Conservation (phyloP, 768 basidiomycete species). For the Suillus alpinus region DNA sequence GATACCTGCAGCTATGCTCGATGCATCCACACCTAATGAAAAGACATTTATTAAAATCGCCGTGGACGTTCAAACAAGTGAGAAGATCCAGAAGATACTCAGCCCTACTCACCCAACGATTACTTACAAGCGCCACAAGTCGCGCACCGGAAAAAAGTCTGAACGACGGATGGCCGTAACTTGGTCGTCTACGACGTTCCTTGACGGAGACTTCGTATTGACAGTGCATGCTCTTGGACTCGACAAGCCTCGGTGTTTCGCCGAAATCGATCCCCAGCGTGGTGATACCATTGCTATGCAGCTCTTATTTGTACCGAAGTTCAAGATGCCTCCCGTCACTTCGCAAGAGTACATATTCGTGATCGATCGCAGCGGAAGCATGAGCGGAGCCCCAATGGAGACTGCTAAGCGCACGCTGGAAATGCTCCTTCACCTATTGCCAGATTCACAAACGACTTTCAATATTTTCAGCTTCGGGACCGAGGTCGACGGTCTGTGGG, state of each 20-base stretch:
- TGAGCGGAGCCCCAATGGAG: conserved; percentile 40
- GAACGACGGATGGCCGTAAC: conserved; percentile 39
- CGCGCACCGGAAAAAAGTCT: conserved; percentile 33
- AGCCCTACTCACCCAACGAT: conserved; percentile 46
- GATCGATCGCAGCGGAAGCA: conserved; percentile 58
- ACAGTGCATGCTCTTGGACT: conserved; percentile 46
- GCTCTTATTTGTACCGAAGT: conserved; percentile 53
- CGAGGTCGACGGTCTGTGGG: conserved; percentile 32
- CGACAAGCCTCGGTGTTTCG: conserved; percentile 56
- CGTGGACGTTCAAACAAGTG: conserved; percentile 49
- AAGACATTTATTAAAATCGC: conserved; percentile 39
- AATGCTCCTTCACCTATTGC: conserved; percentile 50
- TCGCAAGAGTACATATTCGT: conserved; percentile 61
- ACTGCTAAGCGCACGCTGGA: conserved; percentile 46
- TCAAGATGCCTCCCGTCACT: conserved; percentile 38
- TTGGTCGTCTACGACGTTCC: conserved; percentile 40
- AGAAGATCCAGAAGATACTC: conserved; percentile 35
- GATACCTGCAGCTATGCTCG: conserved; percentile 36
- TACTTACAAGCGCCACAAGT: conserved; percentile 31
- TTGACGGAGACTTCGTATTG: conserved; percentile 51
- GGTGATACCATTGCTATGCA: conserved; percentile 46
- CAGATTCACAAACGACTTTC: conserved; percentile 40
- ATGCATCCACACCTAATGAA: conserved; percentile 25
- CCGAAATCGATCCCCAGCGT: conserved; percentile 35
- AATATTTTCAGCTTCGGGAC: conserved; percentile 59